These are phyloP conservation scores for Trypanosoma conorhini DNA, from an alignment of 208 protist genomes.

Conservation along the genomic window DNA sequence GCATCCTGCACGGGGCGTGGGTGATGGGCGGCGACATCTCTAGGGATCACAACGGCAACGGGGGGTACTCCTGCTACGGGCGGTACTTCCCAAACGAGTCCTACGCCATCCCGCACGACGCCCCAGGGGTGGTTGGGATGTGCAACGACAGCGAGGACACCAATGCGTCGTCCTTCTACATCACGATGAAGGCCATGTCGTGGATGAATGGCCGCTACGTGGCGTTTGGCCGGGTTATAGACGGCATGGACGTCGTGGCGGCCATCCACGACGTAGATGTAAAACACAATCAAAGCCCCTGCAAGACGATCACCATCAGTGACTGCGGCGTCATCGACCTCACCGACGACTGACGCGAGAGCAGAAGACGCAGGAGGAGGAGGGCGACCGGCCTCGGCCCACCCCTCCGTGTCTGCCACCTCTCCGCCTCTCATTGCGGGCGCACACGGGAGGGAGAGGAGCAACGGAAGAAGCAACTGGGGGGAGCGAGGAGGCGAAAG, in stretches of 20 bases:
- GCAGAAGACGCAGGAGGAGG: background rate
- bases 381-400: background rate
- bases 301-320: constrained; percentile 55
- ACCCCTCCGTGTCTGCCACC: background rate
- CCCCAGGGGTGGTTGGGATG: constrained; percentile 83
- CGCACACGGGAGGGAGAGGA: too few relatives aligned
- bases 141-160: constrained; percentile 89
- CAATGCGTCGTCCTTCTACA: constrained; percentile 90
- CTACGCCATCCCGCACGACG: constrained; percentile 89
- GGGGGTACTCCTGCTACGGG: constrained; percentile 93
- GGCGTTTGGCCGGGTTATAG: constrained; percentile 95
- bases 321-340: constrained; percentile 86
- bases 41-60: constrained; percentile 75
- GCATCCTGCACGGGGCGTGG: constrained; percentile 92
- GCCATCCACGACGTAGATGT: constrained; percentile 73
- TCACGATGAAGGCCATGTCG: constrained; percentile 71
- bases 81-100: constrained; percentile 94
- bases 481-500: background rate
- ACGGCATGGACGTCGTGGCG: constrained; percentile 87
- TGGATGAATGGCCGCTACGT: constrained; percentile 95
- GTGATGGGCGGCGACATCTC: constrained; percentile 95
- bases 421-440: too few relatives aligned
- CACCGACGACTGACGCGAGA: constrained; percentile 33
- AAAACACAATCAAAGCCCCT: constrained; percentile 84
- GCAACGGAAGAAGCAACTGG: too few relatives aligned